Percentiles rank a stretch among this genome's conserved stretches.
These are phyloP conservation scores for Pythium myriotylum DNA, from an alignment of 352 stramenopile genomes.

Conservation along the genomic window DNA sequence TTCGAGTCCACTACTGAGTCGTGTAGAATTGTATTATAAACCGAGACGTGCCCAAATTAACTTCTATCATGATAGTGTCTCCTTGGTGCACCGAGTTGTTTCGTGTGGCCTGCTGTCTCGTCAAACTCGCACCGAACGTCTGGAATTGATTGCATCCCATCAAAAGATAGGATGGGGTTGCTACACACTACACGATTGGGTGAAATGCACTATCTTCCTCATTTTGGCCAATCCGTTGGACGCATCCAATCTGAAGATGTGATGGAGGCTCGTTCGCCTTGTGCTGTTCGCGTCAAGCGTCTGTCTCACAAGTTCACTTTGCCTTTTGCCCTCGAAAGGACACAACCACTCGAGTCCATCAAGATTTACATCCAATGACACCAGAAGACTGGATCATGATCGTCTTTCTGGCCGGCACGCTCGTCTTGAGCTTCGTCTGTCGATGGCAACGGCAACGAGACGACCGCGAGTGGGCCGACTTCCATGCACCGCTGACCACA, in stretches of 20 bases:
- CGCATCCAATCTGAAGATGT: slow-evolving; percentile 11
- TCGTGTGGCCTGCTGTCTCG: too few relatives aligned
- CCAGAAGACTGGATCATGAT: slow-evolving; percentile 11
- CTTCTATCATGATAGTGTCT: too few relatives aligned
- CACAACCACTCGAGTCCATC: background rate
- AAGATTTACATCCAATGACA: background rate
- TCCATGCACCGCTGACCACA: slow-evolving; percentile 4
- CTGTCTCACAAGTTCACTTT: too few relatives aligned
- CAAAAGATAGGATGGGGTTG: background rate
- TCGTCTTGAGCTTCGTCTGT: background rate
- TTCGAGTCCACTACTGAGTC: background rate
- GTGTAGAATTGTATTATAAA: too few relatives aligned
- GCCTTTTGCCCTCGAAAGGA: too few relatives aligned
- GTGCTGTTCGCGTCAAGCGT: too few relatives aligned
- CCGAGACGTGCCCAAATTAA: too few relatives aligned
- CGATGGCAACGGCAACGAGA: background rate
- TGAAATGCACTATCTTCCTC: background rate
- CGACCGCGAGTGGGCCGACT: slow-evolving; percentile 1
- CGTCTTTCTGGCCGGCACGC: background rate
- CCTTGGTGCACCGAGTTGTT: too few relatives aligned
- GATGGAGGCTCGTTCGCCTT: background rate
- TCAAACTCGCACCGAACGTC: too few relatives aligned
- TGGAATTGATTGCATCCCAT: too few relatives aligned
- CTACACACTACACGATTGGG: too few relatives aligned
- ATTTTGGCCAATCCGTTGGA: background rate